Base-by-base conservation (phyloP, 768 basidiomycete species). In the Cystobasidium onofrii region DNA sequence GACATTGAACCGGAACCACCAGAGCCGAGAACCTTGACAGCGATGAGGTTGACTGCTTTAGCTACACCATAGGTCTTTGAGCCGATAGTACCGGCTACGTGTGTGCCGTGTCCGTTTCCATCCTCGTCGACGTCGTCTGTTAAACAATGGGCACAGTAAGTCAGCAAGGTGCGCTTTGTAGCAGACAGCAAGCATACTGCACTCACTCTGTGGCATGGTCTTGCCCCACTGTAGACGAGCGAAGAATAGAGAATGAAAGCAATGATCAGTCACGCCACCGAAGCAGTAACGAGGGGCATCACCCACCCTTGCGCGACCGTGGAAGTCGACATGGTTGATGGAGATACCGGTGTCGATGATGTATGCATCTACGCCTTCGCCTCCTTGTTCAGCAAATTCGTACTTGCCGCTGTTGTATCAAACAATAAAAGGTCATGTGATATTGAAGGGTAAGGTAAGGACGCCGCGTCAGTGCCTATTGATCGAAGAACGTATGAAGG, bases 1-100 rank as follows among this genome's bases (percentile, higher is more conserved):
- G 89, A 88, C 94, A 97, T 96, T 71, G 89, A 86, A 9, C 96
- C 96, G 76, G 89, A 91, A 41, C 96, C 96, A 77, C 94, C 91
- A 61, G 89, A 87, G n/a, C 93, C 92, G 60, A 97, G 86, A 23
- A 84, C 83, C 84, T 94, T 95, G 81, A 95, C 92, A 39, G 92
- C 92, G 76, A 89, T 85, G 77, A 95, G 85, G 75, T 91, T 85
- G 70, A 93, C 95, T 75, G 85, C 85, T 88, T 99, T 98, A 64
- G 96, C 93, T 55, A 99, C 92, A 82, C 96, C 96, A 79, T 92
- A 98, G 82, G 88, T 90, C 79, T 84, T 83, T 3, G 91, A 92
- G n/a, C 88, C 96, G 77, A 98, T 94, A 34, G 94, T 99, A 67
- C 79, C 79, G 20, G 79, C 79, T 73, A 78, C 78, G 75, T 81